These are phyloP conservation scores for Colletotrichum chrysophilum DNA, from an alignment of 2,329 filamentous ascomycete genomes.

Conservation along the genomic window DNA sequence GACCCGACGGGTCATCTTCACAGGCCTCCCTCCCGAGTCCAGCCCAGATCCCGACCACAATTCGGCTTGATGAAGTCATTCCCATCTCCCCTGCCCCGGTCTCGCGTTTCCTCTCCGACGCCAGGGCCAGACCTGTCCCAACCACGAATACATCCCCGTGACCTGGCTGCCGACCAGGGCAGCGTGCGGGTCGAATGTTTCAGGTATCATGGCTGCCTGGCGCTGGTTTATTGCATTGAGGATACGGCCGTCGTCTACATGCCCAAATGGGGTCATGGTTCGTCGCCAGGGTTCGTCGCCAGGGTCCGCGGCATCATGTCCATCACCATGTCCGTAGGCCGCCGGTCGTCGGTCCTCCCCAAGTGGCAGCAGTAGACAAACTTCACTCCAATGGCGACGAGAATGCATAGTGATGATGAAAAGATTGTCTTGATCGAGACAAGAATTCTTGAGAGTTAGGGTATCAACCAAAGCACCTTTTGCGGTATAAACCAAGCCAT, in stretches of 20 bases:
- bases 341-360: not conserved
- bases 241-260: not conserved
- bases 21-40: not conserved
- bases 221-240: not conserved
- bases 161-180: not conserved
- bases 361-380: not conserved
- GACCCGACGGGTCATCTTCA: not conserved
- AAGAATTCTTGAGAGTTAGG: slow-evolving; percentile 4
- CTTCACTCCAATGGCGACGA: not conserved
- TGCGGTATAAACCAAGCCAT: not conserved
- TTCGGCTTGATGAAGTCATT: not conserved
- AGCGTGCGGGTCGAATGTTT: slow-evolving; percentile 4
- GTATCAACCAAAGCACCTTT: slow-evolving; percentile 18
- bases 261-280: not conserved
- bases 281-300: not conserved
- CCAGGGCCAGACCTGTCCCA: not conserved
- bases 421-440: not conserved
- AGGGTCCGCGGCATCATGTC: not conserved
- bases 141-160: not conserved
- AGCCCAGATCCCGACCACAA: not conserved
- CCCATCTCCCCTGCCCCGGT: not conserved
- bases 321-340: not conserved
- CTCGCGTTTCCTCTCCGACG: not conserved
- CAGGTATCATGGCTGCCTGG: slow-evolving; percentile 1
- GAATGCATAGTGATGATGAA: not conserved